These are phyloP conservation scores for Phytophthora tubulina DNA, from an alignment of 352 stramenopile genomes.

Conservation along the genomic window DNA sequence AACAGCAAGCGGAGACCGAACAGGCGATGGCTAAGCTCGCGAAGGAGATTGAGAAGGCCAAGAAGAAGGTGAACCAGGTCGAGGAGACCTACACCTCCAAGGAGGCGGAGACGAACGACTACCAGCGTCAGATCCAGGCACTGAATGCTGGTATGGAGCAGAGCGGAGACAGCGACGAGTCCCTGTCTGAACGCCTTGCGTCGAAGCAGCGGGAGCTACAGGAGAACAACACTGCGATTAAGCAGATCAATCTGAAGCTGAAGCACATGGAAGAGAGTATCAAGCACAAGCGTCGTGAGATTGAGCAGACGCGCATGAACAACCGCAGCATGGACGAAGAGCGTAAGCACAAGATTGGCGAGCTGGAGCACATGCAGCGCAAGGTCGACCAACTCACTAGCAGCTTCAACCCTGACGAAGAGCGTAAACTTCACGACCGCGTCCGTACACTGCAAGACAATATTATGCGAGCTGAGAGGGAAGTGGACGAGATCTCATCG, in stretches of 20 bases:
- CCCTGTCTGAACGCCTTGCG: constrained; percentile 76
- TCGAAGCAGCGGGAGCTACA: constrained; percentile 86
- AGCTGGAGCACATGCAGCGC: constrained; percentile 71
- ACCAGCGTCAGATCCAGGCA: constrained; percentile 86
- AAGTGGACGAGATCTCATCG: constrained; percentile 94
- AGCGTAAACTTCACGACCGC: constrained; percentile 70
- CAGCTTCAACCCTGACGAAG: constrained; percentile 84
- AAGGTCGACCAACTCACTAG: constrained; percentile 67
- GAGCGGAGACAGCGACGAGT: constrained; percentile 78
- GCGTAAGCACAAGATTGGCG: constrained; percentile 66
- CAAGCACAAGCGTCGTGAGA: constrained; percentile 74
- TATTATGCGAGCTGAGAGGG: constrained; percentile 77
- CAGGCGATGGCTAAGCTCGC: constrained; percentile 83
- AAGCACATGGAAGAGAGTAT: constrained; percentile 93
- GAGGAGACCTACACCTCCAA: constrained; percentile 62
- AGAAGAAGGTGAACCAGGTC: constrained; percentile 67
- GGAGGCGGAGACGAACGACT: constrained; percentile 72
- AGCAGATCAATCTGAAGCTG: constrained; percentile 95
- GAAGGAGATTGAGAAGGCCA: constrained; percentile 82
- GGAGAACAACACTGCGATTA: constrained; percentile 77
- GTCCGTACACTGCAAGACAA: constrained; percentile 69
- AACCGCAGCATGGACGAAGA: constrained; percentile 80
- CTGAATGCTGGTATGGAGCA: constrained; percentile 90
- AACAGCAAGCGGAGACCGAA: constrained; percentile 82
- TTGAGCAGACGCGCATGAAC: constrained; percentile 79